Evolutionary conservation across 176 grass and related monocot species (phyloP).

Genomic region (Themeda triandra): DNA sequence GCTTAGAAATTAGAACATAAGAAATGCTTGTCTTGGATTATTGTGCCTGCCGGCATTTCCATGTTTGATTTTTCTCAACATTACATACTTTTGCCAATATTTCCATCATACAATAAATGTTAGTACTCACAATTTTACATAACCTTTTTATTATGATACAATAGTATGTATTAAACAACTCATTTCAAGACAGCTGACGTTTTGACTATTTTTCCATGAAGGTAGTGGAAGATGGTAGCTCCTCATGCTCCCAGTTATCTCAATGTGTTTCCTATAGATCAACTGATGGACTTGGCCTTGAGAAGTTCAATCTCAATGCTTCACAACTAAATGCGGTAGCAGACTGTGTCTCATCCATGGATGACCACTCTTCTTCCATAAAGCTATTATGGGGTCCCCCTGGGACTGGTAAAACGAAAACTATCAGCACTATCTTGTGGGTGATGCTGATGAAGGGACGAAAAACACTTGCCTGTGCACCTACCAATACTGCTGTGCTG

Average conservation of each 20-base stretch:
- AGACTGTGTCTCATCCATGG: conserved; percentile 30
- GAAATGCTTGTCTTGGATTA: background rate
- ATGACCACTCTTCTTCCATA: background rate
- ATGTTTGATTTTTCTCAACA: background rate
- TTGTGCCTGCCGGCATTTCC: background rate
- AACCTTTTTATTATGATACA: background rate
- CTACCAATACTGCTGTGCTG: conserved; percentile 50
- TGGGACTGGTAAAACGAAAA: conserved; percentile 62
- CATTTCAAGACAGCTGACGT: background rate
- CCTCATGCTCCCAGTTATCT: background rate
- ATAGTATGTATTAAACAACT: background rate
- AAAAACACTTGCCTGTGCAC: conserved; percentile 39
- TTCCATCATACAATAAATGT: background rate
- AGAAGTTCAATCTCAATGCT: conserved; percentile 30
- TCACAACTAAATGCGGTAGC: conserved; percentile 41
- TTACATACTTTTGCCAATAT: background rate
- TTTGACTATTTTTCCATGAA: background rate
- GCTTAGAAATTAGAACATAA: background rate
- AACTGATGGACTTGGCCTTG: background rate
- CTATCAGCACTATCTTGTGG: conserved; percentile 39
- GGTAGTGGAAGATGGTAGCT: background rate
- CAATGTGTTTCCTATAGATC: background rate
- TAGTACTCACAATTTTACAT: background rate
- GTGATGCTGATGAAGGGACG: background rate
- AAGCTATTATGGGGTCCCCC: conserved; percentile 57